These are phyloP conservation scores for Eutrema japonicum DNA, from an alignment of 345 rosid species.

Conservation along the genomic window DNA sequence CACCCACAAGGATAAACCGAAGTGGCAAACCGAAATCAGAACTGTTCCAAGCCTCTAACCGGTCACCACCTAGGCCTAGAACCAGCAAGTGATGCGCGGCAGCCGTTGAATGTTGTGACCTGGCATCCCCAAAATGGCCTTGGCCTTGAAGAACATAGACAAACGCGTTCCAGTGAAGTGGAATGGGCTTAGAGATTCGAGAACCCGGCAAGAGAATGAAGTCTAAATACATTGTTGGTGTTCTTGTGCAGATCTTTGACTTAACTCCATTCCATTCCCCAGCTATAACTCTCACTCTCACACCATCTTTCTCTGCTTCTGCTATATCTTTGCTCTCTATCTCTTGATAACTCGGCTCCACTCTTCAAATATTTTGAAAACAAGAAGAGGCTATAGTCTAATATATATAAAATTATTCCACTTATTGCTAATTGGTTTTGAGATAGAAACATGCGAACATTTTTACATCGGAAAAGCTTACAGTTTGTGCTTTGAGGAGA, in stretches of 20 bases:
- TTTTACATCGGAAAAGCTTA: conserved; percentile 36
- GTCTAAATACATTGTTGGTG: conserved; percentile 94
- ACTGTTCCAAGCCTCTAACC: conserved; percentile 75
- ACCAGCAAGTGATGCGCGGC: conserved; percentile 62
- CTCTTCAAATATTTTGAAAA: conserved; percentile 48
- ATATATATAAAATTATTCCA: background rate
- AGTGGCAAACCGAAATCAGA: conserved; percentile 52
- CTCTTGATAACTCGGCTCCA: conserved; percentile 88
- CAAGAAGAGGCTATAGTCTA: conserved; percentile 9
- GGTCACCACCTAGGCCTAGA: conserved; percentile 57
- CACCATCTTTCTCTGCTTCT: conserved; percentile 66
- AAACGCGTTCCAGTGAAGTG: conserved; percentile 70
- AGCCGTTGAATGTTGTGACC: conserved; percentile 35
- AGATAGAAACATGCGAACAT: background rate
- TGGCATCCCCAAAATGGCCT: conserved; percentile 57
- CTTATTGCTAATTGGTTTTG: conserved; percentile 1
- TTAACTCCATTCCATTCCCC: conserved; percentile 80
- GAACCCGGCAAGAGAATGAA: conserved; percentile 72
- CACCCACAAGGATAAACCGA: conserved; percentile 80
- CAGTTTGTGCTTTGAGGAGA: conserved; percentile 81
- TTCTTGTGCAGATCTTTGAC: conserved; percentile 76
- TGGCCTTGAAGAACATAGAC: conserved; percentile 79
- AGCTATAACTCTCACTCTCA: conserved; percentile 75
- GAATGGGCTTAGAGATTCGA: conserved; percentile 67
- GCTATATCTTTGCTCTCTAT: conserved; percentile 61